A percentile compares a stretch with the other conserved stretches of the same genome.
Evolutionary conservation across 2,329 filamentous ascomycete species (phyloP).

Genomic region (Phialophora tarda): DNA sequence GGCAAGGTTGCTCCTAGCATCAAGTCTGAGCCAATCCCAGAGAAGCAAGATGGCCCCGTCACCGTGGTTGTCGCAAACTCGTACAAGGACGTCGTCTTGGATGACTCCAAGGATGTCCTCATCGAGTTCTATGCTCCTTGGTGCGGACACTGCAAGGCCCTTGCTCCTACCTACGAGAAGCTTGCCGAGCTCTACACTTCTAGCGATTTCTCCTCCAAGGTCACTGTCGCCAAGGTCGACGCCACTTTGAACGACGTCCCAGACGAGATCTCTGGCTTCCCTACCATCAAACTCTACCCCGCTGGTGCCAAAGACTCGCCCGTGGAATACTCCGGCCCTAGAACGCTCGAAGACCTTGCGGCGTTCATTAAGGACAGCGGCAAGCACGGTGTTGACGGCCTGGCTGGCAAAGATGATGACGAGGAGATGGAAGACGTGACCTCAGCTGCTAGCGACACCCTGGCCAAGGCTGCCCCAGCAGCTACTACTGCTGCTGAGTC

Average conservation of each 20-base stretch:
- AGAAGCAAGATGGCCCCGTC: constrained; percentile 89
- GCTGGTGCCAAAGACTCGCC: constrained; percentile 86
- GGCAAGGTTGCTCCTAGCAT: constrained; percentile 95
- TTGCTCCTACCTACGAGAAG: constrained; percentile 71
- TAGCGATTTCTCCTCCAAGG: constrained; percentile 61
- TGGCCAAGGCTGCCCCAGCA: constrained; percentile 40
- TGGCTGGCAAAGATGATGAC: constrained; percentile 61
- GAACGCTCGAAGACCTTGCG: constrained; percentile 88
- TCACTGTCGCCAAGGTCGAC: constrained; percentile 85
- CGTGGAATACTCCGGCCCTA: constrained; percentile 83
- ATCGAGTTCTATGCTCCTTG: constrained; percentile 97
- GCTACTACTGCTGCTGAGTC: constrained; percentile 58
- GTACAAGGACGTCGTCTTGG: constrained; percentile 88
- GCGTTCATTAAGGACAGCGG: constrained; percentile 95
- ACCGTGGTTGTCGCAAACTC: constrained; percentile 88
- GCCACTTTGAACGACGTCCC: constrained; percentile 95
- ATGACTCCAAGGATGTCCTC: constrained; percentile 95
- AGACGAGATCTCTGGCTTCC: constrained; percentile 96
- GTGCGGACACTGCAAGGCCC: constrained; percentile 74
- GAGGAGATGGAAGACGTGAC: constrained; percentile 65
- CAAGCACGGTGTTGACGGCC: constrained; percentile 78
- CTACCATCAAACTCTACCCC: constrained; percentile 97
- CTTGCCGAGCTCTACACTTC: constrained; percentile 63
- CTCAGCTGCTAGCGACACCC: constrained; percentile 42
- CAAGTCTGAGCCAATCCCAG: constrained; percentile 97